Evolutionary conservation across 495 filamentous ascomycete genomes (phyloP), one percentile per base, ranked within the genome.

Genomic region (Aspergillus incahuasiensis): DNA sequence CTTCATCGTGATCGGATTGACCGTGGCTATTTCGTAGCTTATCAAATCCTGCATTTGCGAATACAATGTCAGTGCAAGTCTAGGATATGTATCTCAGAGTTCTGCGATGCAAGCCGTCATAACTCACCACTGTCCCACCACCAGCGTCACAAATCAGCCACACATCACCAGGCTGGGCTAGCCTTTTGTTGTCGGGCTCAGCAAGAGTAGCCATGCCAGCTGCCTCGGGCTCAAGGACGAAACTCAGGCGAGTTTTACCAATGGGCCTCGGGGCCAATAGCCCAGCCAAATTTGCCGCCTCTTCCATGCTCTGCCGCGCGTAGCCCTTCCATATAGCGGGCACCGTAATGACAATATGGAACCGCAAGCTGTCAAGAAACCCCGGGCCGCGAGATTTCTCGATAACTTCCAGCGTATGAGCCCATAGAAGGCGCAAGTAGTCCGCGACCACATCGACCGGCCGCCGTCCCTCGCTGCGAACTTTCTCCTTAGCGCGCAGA

Each of bases 241-340:
- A 54, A 19, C 41, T 54, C 4, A 54, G 30, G 15, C 32, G 21
- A 13, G 52, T 54, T 30, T 54, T 28, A 22, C 52, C 52, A 9
- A 42, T 42, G 1, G 28, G 22, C 18, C 52, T 25, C 22, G 16
- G 15, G 12, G 7, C 18, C 20, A 54, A 25, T 8, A 54, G 35
- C 3, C 52, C 52, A 11, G 52, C 52, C 9, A 46, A 15, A 46
- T 42, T 18, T 9, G 52, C 52, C 7, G 52, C 52, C 6, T 54
- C 52, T 16, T 54, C 41, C 52, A 54, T 54, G 1, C 52, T 42
- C 28, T 54, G 52, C 25, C 52, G 13, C 11, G 52, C 52, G 18
- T 54, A 54, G 16, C 52, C 52, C 30, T 54, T 54, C 52, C 52
- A 54, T 16, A 54, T 54, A 3, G 52, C 52, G 6, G 52, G 52